Percentiles rank a stretch among this genome's conserved stretches.
Conservation (phyloP, 805 yeast species). For the Spathaspora arborariae region DNA sequence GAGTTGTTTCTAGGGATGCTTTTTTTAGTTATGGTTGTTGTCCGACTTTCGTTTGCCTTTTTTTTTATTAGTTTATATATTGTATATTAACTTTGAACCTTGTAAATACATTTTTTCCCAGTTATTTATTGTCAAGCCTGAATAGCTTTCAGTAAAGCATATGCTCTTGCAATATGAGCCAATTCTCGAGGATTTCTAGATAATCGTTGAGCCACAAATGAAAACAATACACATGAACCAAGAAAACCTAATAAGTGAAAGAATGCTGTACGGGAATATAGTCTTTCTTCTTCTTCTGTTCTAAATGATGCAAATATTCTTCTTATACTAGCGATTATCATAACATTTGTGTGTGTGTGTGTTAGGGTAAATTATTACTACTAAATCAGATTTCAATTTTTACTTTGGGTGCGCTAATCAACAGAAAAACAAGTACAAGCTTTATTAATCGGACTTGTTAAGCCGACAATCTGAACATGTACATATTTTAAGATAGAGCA, state of each 20-base stretch:
- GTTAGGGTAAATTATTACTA: too few relatives aligned
- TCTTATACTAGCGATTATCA: conserved; percentile 72
- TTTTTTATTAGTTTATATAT: not conserved
- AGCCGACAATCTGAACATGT: too few relatives aligned
- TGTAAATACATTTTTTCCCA: not conserved
- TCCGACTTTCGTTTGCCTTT: not conserved
- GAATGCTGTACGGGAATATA: conserved; percentile 72
- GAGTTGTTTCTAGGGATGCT: not conserved
- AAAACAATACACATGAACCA: conserved; percentile 76
- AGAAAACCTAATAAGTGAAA: conserved; percentile 75
- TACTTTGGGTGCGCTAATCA: too few relatives aligned
- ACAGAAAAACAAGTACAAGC: not conserved
- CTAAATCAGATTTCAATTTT: too few relatives aligned
- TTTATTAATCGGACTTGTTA: too few relatives aligned
- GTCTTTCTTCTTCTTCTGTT: conserved; percentile 80
- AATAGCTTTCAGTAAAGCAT: conserved; percentile 22
- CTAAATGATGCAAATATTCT: conserved; percentile 78
- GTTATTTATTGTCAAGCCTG: conserved; percentile 7
- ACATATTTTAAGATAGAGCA: too few relatives aligned
- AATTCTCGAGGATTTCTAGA: conserved; percentile 30
- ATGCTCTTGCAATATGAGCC: conserved; percentile 27
- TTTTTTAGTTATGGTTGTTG: not conserved
- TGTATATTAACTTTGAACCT: not conserved
- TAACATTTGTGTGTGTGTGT: conserved; percentile 12
- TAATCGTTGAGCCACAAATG: conserved; percentile 68